Base-by-base conservation (phyloP, 177 flowering plant genomes). In the Tripterygium wilfordii region DNA sequence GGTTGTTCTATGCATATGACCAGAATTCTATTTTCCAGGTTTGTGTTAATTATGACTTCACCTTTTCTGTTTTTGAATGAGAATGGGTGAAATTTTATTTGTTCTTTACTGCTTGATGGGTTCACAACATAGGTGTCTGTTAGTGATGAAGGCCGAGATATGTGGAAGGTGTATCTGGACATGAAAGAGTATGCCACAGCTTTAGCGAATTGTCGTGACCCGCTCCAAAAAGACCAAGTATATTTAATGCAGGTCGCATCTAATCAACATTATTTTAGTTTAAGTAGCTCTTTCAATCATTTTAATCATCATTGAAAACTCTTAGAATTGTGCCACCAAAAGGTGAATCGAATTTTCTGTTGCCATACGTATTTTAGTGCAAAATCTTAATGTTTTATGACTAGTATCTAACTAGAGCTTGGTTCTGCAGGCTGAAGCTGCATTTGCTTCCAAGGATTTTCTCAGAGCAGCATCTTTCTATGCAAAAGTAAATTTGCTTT, bases 161-260 rank as follows among this genome's bases (percentile, higher is more conserved):
- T 94, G 99, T 94, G 99, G 99, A 82, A 82, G 60, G 97, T 94
- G 16, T 83, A 89, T 60, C 73, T 94, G 58, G 83, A 94, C 70
- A 70, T 89, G 85, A 82, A 85, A 59, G 92, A 75, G 38, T 94
- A 79, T 69, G 78, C 96, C 67, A 73, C 81, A 36, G 86, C 99
- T 61, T 73, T 94, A 56, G 89, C 82, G 31, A 74, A 78, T 63
- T 94, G 96, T 53, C 87, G 90, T 44, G 88, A 87, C 53, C 79
- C 88, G 46, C 76, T 85, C 56, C 97, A 94, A 57, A 78, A 89
- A 56, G 99, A 94, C 62, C 96, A 85, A 81, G 96, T 94, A 21
- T 85, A 89, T 69, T 51, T 87, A 47, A 74, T 76, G 48, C 99
- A 94, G 97, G 99, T 89, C 6, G 48, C 41, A 10, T 31, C 21